Conservation (phyloP, 495 filamentous ascomycete genomes). For the Pyrenopolyporus hunteri region DNA sequence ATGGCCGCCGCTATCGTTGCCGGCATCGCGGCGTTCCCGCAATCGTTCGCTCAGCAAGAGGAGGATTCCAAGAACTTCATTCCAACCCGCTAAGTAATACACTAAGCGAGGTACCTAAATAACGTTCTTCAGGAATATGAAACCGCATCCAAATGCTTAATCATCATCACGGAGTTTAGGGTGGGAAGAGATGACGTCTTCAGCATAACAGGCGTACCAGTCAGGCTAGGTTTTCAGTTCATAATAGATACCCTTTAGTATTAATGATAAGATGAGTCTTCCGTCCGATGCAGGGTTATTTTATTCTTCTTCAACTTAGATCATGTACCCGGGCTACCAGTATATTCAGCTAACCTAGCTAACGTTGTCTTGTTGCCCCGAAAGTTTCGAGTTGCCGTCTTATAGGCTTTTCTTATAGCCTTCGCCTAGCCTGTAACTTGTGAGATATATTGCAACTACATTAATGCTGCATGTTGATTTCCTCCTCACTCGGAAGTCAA, state of each 20-base stretch:
- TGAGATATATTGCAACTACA: too few species aligned
- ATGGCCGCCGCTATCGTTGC: slow-evolving; percentile 75
- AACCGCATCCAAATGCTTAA: not conserved
- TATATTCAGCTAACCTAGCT: too few species aligned
- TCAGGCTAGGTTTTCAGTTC: too few species aligned
- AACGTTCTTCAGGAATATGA: not conserved
- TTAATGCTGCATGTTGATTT: too few species aligned
- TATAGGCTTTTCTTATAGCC: too few species aligned
- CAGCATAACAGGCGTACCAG: too few species aligned
- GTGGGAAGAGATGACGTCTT: too few species aligned
- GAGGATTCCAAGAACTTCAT: slow-evolving; percentile 72
- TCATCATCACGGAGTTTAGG: not conserved
- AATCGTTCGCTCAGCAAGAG: slow-evolving; percentile 70
- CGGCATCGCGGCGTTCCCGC: slow-evolving; percentile 75
- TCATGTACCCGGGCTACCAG: too few species aligned
- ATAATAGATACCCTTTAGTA: slow-evolving; percentile 22
- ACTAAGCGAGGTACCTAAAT: not conserved
- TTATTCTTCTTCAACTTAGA: not conserved
- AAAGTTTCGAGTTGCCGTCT: too few species aligned
- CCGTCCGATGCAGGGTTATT: not conserved
- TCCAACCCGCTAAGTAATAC: slow-evolving; percentile 44
- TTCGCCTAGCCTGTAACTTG: too few species aligned
- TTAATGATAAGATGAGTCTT: not conserved
- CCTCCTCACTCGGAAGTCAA: too few species aligned
- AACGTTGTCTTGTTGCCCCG: not conserved